Conservation (phyloP, 495 filamentous ascomycete species). For the Neurospora pannonica region DNA sequence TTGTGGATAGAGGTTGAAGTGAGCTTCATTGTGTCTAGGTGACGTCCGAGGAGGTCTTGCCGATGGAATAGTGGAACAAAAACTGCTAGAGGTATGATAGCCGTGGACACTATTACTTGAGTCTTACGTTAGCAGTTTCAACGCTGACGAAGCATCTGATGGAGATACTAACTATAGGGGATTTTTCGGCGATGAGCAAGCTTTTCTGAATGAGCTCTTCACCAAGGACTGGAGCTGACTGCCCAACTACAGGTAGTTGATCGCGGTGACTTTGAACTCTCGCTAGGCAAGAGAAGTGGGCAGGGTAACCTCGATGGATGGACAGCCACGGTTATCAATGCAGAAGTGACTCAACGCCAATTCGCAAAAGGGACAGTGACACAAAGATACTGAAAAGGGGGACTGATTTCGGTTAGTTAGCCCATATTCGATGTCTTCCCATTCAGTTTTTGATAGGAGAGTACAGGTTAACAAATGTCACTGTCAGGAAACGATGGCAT, state of each 20-base stretch:
- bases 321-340: neutral
- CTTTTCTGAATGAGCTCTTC: neutral
- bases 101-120: neutral
- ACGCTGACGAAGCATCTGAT: neutral
- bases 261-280: neutral
- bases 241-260: neutral
- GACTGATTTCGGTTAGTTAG: neutral
- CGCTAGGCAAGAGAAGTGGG: neutral
- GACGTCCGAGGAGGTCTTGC: neutral
- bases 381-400: neutral
- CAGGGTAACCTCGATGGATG: neutral
- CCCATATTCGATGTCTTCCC: neutral
- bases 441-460: neutral
- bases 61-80: too few relatives aligned
- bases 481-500: neutral
- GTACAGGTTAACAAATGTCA: neutral
- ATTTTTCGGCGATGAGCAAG: neutral
- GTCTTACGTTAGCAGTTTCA: neutral
- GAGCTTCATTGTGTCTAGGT: slow-evolving; percentile 29
- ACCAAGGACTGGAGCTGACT: neutral
- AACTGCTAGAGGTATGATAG: neutral
- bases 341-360: neutral
- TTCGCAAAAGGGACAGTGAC: neutral
- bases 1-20: slow-evolving; percentile 31
- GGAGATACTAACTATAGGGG: neutral